phyloP scores from a whole-genome alignment of 768 basidiomycete species.

The Dacryopinax spathularia region DNA sequence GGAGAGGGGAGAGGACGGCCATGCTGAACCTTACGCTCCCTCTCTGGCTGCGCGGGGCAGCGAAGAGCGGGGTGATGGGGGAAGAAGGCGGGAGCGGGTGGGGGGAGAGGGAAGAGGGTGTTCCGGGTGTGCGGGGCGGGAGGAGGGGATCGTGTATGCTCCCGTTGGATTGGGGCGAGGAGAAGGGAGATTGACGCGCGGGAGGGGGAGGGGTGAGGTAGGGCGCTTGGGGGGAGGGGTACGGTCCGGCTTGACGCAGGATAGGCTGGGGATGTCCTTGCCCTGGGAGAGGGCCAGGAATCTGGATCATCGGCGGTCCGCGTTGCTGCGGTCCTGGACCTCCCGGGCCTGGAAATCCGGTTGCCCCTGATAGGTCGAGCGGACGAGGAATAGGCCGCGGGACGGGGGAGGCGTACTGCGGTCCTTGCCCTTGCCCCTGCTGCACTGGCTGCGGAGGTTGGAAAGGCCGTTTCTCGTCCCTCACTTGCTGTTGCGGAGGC shows the following conservation, averaged over 20 bases:
- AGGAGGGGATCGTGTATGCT: neutral
- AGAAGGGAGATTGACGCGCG: neutral
- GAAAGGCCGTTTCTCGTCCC: no score
- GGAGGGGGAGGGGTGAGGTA: neutral
- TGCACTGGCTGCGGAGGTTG: neutral
- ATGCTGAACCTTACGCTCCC: conserved; percentile 5
- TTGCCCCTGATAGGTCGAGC: no score
- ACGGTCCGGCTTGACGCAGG: neutral
- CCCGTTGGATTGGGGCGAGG: neutral
- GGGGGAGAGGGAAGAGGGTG: conserved; percentile 24
- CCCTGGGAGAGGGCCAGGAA: neutral
- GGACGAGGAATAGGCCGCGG: neutral
- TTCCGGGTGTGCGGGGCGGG: neutral
- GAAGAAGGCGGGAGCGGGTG: conserved; percentile 67
- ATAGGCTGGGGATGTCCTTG: neutral
- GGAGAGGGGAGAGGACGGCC: neutral
- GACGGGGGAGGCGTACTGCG: neutral
- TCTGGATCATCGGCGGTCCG: neutral
- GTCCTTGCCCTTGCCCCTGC: no score
- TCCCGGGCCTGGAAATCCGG: no score
- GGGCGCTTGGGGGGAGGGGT: neutral
- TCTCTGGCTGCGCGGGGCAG: conserved; percentile 37
- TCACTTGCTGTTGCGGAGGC: neutral
- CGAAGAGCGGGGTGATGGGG: conserved; percentile 67
- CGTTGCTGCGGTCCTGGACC: neutral